Base-by-base conservation (phyloP, 176 grass and related monocot species). In the Rhynchospora tenuis region DNA sequence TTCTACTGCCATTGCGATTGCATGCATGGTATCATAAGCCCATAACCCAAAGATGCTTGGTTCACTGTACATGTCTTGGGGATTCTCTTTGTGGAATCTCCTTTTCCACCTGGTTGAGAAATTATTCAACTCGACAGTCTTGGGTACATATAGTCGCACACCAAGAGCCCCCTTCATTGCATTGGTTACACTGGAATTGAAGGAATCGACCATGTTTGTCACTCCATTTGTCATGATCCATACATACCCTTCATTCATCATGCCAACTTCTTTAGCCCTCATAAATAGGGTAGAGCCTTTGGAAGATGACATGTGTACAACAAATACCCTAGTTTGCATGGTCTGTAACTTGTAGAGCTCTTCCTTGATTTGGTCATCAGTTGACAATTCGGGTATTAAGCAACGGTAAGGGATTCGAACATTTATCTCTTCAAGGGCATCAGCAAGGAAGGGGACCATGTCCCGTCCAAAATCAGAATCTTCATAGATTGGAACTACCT, bases 21-120 rank as follows among this genome's bases (percentile, higher is more conserved):
- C 80, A 73, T 84, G 87, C 2, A 88, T 80, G 47, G 88, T 88
- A 83, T 93, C 89, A 80, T 90, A 93, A n/a, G 88, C 85, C 81
- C 81, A 80, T 3, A 90, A 43, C 82, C 64, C 86, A 38, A 66
- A 87, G 2, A 88, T 88, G 22, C 62, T 90, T 13, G 68, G 28
- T 78, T 85, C 85, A 62, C n/a, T 12, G 27, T 48, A 84, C 24
- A 78, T 29, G 47, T 84, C 76, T 31, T 48, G 44, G 15, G 86
- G 86, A 60, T 90, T 86, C 3, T 89, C 89, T 45, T 73, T 55
- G 43, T 74, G 60, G 8, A 87, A 90, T 55, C 63, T 93, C 15
- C 0, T 86, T 54, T 73, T 90, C 88, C 88, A 93, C 73, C 89
- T 89, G 52, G 11, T 64, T 43, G 69, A 58, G 62, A 93, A 93